Percentiles rank a stretch among this genome's conserved stretches.
These are phyloP conservation scores for Penicillium sp. DNA, from an alignment of 2,329 filamentous ascomycete species.

Conservation along the genomic window DNA sequence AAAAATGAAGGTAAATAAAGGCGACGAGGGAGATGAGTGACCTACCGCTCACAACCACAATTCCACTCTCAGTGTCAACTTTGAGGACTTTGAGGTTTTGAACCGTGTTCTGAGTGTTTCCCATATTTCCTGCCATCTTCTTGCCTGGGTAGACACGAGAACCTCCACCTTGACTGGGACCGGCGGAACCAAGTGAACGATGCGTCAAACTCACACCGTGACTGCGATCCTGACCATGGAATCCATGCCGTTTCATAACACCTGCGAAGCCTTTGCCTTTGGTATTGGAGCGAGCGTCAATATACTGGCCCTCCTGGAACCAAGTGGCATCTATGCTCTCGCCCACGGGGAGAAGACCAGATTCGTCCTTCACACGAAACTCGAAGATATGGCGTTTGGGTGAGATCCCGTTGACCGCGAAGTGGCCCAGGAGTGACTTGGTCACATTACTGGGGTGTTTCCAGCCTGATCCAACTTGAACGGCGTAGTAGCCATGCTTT, in stretches of 20 bases:
- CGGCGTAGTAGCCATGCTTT: slow-evolving; percentile 86
- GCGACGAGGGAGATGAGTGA: not conserved
- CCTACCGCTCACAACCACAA: slow-evolving; percentile 80
- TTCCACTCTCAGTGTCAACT: slow-evolving; percentile 80
- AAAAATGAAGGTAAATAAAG: slow-evolving; percentile 1
- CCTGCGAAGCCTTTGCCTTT: slow-evolving; percentile 92
- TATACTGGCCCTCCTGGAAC: slow-evolving; percentile 86
- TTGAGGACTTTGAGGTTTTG: slow-evolving; percentile 89
- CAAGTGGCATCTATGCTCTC: slow-evolving; percentile 76
- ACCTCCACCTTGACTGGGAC: slow-evolving; percentile 86
- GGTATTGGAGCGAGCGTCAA: slow-evolving; percentile 76
- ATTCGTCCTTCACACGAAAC: slow-evolving; percentile 74
- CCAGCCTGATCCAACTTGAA: slow-evolving; percentile 79
- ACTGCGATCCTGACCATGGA: slow-evolving; percentile 79
- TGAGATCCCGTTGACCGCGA: slow-evolving; percentile 72
- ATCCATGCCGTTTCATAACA: slow-evolving; percentile 96
- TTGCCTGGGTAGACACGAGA: slow-evolving; percentile 92
- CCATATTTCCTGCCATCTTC: slow-evolving; percentile 97
- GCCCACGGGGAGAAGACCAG: slow-evolving; percentile 73
- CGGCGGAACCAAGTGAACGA: slow-evolving; percentile 83
- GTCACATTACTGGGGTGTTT: slow-evolving; percentile 72
- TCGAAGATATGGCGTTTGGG: slow-evolving; percentile 82
- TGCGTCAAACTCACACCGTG: slow-evolving; percentile 97
- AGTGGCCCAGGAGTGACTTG: slow-evolving; percentile 84
- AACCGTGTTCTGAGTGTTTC: slow-evolving; percentile 78